Evolutionary conservation across 208 protist genomes (phyloP).

Genomic region (Leptomonas pyrrhocoris): DNA sequence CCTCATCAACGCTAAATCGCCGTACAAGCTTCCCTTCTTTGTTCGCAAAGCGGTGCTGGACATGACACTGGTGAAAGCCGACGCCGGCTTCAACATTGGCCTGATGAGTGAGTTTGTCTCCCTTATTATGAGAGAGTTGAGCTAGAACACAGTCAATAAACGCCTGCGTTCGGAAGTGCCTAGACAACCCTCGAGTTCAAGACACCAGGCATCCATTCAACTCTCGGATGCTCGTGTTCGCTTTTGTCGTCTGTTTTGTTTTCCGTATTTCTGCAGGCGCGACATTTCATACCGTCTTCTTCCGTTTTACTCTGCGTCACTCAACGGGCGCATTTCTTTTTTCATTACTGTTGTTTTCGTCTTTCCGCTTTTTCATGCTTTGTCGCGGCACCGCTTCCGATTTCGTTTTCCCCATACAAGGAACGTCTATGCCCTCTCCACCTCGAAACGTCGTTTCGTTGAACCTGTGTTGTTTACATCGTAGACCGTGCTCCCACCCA

Average conservation of each 20-base stretch:
- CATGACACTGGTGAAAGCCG: slow-evolving; percentile 19
- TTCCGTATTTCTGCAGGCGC: background rate
- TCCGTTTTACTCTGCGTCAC: background rate
- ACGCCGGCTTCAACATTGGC: slow-evolving; percentile 35
- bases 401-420: too few relatives aligned
- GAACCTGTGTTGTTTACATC: too few relatives aligned
- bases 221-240: too few relatives aligned
- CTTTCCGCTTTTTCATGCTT: background rate
- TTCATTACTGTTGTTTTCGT: slow-evolving; percentile 1
- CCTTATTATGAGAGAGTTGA: background rate
- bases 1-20: slow-evolving; percentile 37
- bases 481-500: too few relatives aligned
- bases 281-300: too few relatives aligned
- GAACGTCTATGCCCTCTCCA: too few relatives aligned
- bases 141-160: background rate
- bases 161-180: too few relatives aligned
- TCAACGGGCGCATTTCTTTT: slow-evolving; percentile 1
- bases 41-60: slow-evolving; percentile 33
- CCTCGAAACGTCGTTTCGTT: too few relatives aligned
- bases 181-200: too few relatives aligned
- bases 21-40: slow-evolving; percentile 31
- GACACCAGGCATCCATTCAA: too few relatives aligned
- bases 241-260: background rate
- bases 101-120: background rate
- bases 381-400: too few relatives aligned